Evolutionary conservation across 345 rosid species (phyloP).

Genomic region (Passiflora organensis): DNA sequence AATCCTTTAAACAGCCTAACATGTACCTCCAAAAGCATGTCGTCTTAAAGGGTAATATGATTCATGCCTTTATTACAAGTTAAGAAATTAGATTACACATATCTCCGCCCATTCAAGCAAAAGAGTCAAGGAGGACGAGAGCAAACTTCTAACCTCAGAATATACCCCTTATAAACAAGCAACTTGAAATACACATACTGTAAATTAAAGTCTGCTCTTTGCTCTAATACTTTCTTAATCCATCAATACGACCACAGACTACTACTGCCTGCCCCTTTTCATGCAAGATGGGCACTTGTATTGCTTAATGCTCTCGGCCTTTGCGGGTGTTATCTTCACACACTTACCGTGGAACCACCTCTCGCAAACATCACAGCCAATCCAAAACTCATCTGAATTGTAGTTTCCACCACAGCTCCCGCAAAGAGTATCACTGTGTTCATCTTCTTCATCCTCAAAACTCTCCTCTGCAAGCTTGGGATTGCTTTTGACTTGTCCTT

Average conservation of each 20-base stretch:
- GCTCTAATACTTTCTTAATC: conserved; percentile 6
- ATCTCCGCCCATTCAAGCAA: conserved; percentile 13
- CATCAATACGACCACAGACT: background rate
- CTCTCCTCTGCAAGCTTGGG: conserved; percentile 50
- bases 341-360: conserved; percentile 92
- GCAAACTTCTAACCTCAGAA: conserved; percentile 13
- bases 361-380: conserved; percentile 79
- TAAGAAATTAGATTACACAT: conserved; percentile 20
- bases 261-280: conserved; percentile 45
- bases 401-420: conserved; percentile 84
- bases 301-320: conserved; percentile 77
- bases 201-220: no score
- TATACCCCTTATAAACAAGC: conserved; percentile 29
- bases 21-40: conserved; percentile 2
- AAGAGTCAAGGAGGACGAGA: conserved; percentile 16
- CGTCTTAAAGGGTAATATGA: background rate
- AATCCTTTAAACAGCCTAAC: background rate
- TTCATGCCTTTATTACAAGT: conserved; percentile 14
- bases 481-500: conserved; percentile 56
- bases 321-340: conserved; percentile 80
- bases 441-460: conserved; percentile 73
- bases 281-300: conserved; percentile 84
- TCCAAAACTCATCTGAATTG: conserved; percentile 80
- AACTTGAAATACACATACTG: conserved; percentile 14
- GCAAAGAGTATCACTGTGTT: conserved; percentile 71